These are phyloP conservation scores for Graphiopsis chlorocephala DNA, from an alignment of 2,329 filamentous ascomycete genomes.

Conservation along the genomic window DNA sequence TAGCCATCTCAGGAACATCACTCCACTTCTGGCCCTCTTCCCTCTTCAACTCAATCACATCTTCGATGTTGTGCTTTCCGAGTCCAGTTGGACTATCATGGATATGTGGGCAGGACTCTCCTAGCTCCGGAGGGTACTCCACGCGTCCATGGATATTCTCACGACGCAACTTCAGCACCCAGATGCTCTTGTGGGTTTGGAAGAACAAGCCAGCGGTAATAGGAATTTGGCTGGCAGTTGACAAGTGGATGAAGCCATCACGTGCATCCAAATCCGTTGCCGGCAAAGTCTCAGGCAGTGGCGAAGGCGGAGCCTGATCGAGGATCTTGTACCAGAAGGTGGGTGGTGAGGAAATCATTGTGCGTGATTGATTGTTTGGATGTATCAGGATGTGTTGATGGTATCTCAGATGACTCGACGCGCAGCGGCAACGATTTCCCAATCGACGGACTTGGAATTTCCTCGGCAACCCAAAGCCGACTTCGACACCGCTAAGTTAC, in stretches of 20 bases:
- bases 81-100: conserved; percentile 24
- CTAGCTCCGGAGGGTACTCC: conserved; percentile 20
- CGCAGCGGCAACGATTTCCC: background rate
- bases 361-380: background rate
- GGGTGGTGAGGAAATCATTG: conserved; percentile 1
- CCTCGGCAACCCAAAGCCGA: background rate
- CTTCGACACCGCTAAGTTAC: background rate
- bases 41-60: conserved; percentile 25
- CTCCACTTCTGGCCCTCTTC: conserved; percentile 18
- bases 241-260: conserved; percentile 31
- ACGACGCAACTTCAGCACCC: conserved; percentile 26
- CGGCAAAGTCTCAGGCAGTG: conserved; percentile 27
- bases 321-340: conserved; percentile 33
- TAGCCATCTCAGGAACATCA: conserved; percentile 16
- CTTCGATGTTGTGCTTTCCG: conserved; percentile 25
- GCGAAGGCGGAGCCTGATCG: conserved; percentile 21
- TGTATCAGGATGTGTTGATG: background rate
- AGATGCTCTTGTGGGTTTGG: conserved; percentile 20
- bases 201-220: conserved; percentile 31
- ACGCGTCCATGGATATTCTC: conserved; percentile 25
- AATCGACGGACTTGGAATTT: background rate
- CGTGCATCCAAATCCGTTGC: conserved; percentile 25
- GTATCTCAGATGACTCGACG: background rate
- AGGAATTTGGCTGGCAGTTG: conserved; percentile 29
- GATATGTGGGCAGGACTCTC: conserved; percentile 26